Percentiles rank a stretch among this genome's conserved stretches.
phyloP scores from a whole-genome alignment of 108 stramenopile genomes.

The Schizochytrium sp. region DNA sequence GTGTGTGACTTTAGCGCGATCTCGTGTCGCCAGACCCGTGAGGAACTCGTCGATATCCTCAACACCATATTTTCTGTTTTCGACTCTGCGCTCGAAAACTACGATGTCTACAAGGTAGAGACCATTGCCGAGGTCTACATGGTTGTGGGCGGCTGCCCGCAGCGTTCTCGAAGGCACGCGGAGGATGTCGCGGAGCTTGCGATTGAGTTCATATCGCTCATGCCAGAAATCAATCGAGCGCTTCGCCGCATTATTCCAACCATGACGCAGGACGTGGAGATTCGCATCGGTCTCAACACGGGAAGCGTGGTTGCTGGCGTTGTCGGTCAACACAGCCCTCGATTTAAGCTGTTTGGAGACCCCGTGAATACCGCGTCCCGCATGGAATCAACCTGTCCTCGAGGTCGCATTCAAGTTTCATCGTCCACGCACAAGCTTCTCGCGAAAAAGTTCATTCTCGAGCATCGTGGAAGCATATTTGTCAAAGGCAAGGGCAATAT shows the following conservation, averaged over 20 bases:
- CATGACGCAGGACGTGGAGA: conserved; percentile 2
- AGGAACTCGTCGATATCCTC: conserved; percentile 24
- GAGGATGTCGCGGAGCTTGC: conserved; percentile 27
- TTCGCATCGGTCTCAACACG: conserved; percentile 37
- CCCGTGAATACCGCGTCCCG: conserved; percentile 44
- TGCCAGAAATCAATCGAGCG: background rate
- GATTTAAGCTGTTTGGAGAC: conserved; percentile 44
- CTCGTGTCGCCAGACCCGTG: background rate
- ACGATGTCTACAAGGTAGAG: conserved; percentile 42
- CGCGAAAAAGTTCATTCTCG: background rate
- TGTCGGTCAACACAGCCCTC: conserved; percentile 30
- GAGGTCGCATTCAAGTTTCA: conserved; percentile 18
- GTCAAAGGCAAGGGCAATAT: conserved; percentile 45
- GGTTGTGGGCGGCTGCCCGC: conserved; percentile 30
- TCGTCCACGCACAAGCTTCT: conserved; percentile 18
- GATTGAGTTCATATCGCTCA: background rate
- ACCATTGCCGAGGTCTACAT: conserved; percentile 46
- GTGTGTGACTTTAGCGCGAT: conserved; percentile 21
- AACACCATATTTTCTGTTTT: conserved; percentile 21
- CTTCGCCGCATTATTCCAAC: background rate
- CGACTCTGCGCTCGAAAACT: conserved; percentile 23
- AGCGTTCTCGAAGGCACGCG: conserved; percentile 11
- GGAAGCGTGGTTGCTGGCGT: conserved; percentile 41
- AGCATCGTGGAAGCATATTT: conserved; percentile 16
- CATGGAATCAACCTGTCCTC: conserved; percentile 32